Conservation (phyloP, 78 protist genomes). For the Monosiga brevicollis region DNA sequence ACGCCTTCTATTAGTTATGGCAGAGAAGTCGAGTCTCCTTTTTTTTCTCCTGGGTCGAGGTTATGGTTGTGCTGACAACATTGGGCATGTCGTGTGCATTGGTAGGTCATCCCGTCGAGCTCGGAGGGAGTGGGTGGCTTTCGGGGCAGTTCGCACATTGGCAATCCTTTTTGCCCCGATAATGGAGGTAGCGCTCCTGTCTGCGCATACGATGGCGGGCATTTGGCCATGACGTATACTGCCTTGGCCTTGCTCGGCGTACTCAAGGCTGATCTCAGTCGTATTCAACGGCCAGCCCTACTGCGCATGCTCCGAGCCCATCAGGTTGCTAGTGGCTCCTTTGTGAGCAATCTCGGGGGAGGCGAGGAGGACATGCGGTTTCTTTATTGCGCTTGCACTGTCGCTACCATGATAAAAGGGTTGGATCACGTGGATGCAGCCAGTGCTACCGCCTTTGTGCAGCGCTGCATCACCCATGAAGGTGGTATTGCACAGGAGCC, state of each 20-base stretch:
- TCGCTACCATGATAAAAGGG: conserved; percentile 31
- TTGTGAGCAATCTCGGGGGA: conserved; percentile 15
- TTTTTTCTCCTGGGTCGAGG: too few species aligned
- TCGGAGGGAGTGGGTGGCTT: conserved; percentile 27
- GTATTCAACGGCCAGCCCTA: conserved; percentile 43
- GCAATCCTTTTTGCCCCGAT: neutral
- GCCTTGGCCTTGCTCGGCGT: conserved; percentile 39
- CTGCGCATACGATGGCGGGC: neutral
- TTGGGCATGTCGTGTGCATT: too few species aligned
- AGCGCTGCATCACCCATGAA: neutral
- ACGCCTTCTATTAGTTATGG: too few species aligned
- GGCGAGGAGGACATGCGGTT: conserved; percentile 55
- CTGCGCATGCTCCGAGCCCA: conserved; percentile 12
- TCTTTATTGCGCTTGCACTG: conserved; percentile 46
- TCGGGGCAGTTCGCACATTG: conserved; percentile 8
- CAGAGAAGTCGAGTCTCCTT: too few species aligned
- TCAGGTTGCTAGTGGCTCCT: neutral
- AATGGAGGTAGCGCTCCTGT: neutral
- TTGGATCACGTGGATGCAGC: conserved; percentile 37
- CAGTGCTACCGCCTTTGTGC: conserved; percentile 13
- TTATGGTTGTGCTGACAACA: too few species aligned
- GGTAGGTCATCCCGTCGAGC: too few species aligned
- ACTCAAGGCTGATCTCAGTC: conserved; percentile 28
- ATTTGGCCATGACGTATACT: conserved; percentile 51
- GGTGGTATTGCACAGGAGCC: neutral